A percentile compares a stretch with the other conserved stretches of the same genome.
Evolutionary conservation across 495 filamentous ascomycete genomes (phyloP).

Genomic region (Jackrogersella minutella): DNA sequence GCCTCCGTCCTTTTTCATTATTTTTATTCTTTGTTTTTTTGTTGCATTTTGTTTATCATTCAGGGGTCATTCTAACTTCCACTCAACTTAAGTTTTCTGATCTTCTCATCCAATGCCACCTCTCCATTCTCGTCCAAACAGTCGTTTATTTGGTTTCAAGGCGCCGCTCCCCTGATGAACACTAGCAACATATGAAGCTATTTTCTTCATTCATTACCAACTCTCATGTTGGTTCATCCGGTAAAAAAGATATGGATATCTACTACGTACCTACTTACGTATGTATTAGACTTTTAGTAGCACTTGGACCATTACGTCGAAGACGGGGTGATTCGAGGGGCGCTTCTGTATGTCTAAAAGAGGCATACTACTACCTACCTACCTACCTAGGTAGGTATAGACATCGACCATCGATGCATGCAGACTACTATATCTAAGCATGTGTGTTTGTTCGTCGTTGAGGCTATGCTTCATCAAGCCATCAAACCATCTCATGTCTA

Average conservation of each 20-base stretch:
- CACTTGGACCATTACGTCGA: neutral
- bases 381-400: neutral
- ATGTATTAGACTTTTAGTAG: too few species aligned
- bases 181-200: neutral
- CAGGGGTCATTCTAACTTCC: slow-evolving; percentile 8
- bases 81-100: neutral
- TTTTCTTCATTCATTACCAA: neutral
- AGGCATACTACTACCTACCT: neutral
- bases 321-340: slow-evolving; percentile 10
- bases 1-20: slow-evolving; percentile 31
- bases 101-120: slow-evolving; percentile 34
- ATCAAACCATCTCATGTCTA: too few species aligned
- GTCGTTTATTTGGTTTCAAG: slow-evolving; percentile 28
- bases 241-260: neutral
- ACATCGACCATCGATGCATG: too few species aligned
- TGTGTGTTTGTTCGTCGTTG: too few species aligned
- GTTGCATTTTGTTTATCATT: slow-evolving; percentile 14
- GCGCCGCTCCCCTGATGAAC: slow-evolving; percentile 10
- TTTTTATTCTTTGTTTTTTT: neutral
- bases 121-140: slow-evolving; percentile 31
- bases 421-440: too few species aligned
- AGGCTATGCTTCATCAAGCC: too few species aligned
- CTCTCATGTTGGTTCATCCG: slow-evolving; percentile 12
- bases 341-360: neutral
- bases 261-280: too few species aligned